These are phyloP conservation scores for Pleurotus eryngii DNA, from an alignment of 768 basidiomycete species.

Conservation along the genomic window DNA sequence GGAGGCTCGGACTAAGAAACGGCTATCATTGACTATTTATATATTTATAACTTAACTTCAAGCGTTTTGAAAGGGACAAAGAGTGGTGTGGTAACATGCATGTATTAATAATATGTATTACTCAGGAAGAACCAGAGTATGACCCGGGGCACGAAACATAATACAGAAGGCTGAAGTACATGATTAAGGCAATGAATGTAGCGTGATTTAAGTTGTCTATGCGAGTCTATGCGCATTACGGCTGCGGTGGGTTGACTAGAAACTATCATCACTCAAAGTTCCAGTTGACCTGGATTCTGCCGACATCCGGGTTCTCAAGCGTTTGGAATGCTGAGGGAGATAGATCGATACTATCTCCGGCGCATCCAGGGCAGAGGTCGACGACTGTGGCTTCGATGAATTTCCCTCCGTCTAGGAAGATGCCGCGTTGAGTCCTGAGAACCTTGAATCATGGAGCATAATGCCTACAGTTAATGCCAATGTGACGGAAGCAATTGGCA, in stretches of 20 bases:
- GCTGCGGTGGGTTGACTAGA: neutral
- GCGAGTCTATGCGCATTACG: neutral
- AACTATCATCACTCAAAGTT: constrained; percentile 5
- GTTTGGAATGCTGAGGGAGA: constrained; percentile 22
- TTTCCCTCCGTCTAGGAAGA: constrained; percentile 16
- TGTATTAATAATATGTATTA: no score
- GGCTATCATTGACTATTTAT: no score
- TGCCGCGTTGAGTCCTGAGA: neutral
- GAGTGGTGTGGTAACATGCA: no score
- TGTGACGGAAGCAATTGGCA: constrained; percentile 18
- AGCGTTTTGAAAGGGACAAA: no score
- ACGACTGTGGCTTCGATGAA: constrained; percentile 20
- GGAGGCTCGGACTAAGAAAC: no score
- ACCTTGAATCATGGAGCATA: neutral
- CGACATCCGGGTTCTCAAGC: constrained; percentile 13
- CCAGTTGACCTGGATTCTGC: constrained; percentile 20
- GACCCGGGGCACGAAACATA: no score
- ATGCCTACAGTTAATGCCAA: constrained; percentile 20
- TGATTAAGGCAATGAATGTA: no score
- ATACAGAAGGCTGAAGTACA: no score
- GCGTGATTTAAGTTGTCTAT: neutral
- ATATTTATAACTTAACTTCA: no score
- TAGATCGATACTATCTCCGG: constrained; percentile 21
- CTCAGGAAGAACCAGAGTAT: no score
- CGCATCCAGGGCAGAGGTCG: constrained; percentile 25